Conservation (phyloP, 352 stramenopile genomes). For the Phytophthora pini region DNA sequence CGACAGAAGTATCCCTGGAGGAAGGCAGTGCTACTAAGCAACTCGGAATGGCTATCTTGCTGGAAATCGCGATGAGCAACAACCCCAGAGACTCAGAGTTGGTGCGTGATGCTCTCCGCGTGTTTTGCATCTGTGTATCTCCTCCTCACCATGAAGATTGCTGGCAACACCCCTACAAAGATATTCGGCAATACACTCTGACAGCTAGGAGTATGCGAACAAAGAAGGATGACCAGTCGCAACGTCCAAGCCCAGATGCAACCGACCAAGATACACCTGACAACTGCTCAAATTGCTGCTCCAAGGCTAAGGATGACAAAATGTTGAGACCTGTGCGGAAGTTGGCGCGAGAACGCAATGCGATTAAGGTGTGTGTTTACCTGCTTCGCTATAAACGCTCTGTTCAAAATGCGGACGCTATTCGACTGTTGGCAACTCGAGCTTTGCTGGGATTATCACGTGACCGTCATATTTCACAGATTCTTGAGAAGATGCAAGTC, state of each 20-base stretch:
- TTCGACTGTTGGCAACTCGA: slow-evolving; percentile 84
- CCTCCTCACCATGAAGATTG: slow-evolving; percentile 80
- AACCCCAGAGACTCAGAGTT: slow-evolving; percentile 78
- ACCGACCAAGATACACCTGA: slow-evolving; percentile 14
- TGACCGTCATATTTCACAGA: slow-evolving; percentile 89
- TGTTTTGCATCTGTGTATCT: slow-evolving; percentile 88
- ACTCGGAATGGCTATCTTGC: slow-evolving; percentile 70
- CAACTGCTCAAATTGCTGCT: slow-evolving; percentile 52
- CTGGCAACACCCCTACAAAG: slow-evolving; percentile 87
- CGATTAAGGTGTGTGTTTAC: slow-evolving; percentile 89
- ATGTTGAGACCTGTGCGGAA: slow-evolving; percentile 73
- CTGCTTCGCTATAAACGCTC: slow-evolving; percentile 89
- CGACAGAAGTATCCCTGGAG: slow-evolving; percentile 68
- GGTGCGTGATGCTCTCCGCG: slow-evolving; percentile 71
- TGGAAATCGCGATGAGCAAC: slow-evolving; percentile 80
- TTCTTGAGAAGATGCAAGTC: slow-evolving; percentile 92
- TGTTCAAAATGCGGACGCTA: slow-evolving; percentile 86
- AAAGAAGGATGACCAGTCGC: slow-evolving; percentile 42
- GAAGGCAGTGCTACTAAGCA: slow-evolving; percentile 49
- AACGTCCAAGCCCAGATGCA: slow-evolving; percentile 16
- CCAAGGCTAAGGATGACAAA: slow-evolving; percentile 69
- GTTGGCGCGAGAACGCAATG: slow-evolving; percentile 78
- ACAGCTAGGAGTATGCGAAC: slow-evolving; percentile 75
- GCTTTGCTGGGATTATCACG: slow-evolving; percentile 83
- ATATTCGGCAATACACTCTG: slow-evolving; percentile 82